A percentile compares a stretch with the other conserved stretches of the same genome.
Evolutionary conservation across 352 stramenopile species (phyloP).

Genomic region (Phytophthora pluvialis): DNA sequence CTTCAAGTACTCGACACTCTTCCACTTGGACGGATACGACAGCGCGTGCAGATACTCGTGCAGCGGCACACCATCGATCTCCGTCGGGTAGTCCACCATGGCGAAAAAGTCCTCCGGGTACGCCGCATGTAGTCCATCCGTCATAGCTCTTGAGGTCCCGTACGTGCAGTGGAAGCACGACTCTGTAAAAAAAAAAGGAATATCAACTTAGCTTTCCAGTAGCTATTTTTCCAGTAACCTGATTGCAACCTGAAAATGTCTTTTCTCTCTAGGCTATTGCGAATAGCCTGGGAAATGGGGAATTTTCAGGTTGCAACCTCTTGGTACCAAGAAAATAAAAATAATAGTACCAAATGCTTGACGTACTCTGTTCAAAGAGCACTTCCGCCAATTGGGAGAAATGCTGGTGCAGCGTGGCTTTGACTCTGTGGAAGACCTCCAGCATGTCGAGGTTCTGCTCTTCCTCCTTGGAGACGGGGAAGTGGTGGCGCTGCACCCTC

Average conservation of each 20-base stretch:
- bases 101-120: constrained; percentile 69
- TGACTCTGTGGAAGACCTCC: constrained; percentile 54
- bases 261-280: too few species aligned
- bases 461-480: constrained; percentile 29
- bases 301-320: too few species aligned
- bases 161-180: constrained; percentile 79
- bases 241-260: too few species aligned
- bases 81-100: constrained; percentile 76
- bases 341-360: not conserved
- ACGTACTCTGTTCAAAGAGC: constrained; percentile 73
- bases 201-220: too few species aligned
- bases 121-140: constrained; percentile 53
- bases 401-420: constrained; percentile 58
- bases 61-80: constrained; percentile 63
- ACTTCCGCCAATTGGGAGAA: constrained; percentile 67
- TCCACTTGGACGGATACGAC: constrained; percentile 69
- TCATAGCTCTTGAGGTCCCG: constrained; percentile 52
- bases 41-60: constrained; percentile 71
- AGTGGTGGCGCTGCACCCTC: constrained; percentile 59
- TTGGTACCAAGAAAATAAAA: not conserved
- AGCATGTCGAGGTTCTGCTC: constrained; percentile 38
- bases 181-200: constrained; percentile 37
- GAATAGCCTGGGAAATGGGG: too few species aligned
- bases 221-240: too few species aligned
- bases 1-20: constrained; percentile 85